Evolutionary conservation across 352 stramenopile species (phyloP), one percentile per base, ranked within the genome.

Genomic region (Ophiocytium majus): DNA sequence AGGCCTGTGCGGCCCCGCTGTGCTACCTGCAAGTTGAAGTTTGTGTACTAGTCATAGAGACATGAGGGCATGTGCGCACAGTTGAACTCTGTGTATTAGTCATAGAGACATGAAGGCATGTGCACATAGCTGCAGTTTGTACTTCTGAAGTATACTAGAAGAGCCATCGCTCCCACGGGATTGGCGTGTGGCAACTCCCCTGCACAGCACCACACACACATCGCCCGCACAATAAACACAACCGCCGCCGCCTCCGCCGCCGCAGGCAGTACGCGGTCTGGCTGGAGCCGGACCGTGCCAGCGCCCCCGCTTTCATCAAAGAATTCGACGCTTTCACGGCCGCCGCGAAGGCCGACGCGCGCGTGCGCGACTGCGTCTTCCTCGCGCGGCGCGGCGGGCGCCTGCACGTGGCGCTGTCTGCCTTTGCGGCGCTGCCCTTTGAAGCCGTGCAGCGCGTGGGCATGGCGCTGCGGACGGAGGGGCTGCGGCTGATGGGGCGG

Each of bases 221-320:
- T 14, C 43, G 5, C 43, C 43, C 43, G 5, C 14, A 5, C 43
- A 5, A 5, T 14, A 5, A 5, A 5, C 43, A 5, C 43, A 5
- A 5, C 14, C 14, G 43, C 43, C 43, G 5, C 43, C 43, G 5
- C 43, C 43, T 14, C 43, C 5, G 5, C 5, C 64, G 5, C 37
- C 36, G 32, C 75, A 81, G 75, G 36, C 23, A 33, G 17, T 81
- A 81, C 50, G 75, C 75, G 32, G 50, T 81, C 9, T 81, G 75
- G 75, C 36, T 81, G 50, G 75, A 81, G 36, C 75, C 75, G 14
- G 75, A 81, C 50, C 1, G 32, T 5, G 32, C 10, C 31, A 17
- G 5, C 5, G 1, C 19, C 1, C 32, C 19, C 1, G 1, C 75
- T 0, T 43, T 81, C 10, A 5, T 81, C 37, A 33, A 1, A 17